Evolutionary conservation across 2,329 filamentous ascomycete genomes (phyloP).

Genomic region (Fragosphaeria purpurea): DNA sequence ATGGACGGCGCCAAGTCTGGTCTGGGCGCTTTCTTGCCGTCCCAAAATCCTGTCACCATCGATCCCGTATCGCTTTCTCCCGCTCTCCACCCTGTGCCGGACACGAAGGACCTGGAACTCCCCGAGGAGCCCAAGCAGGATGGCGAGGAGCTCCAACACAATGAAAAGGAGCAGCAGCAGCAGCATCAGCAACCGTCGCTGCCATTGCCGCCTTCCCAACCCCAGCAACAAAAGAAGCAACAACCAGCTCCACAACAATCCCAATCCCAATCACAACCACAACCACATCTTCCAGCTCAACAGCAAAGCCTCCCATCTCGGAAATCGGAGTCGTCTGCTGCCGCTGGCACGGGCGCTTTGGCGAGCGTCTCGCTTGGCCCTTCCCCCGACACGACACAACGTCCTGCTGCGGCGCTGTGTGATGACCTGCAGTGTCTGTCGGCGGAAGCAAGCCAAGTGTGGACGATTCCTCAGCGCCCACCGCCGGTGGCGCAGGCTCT

Average conservation of each 20-base stretch:
- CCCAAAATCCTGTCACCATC: constrained; percentile 36
- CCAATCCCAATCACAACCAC: not conserved
- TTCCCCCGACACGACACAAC: constrained; percentile 94
- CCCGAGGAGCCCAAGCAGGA: no score
- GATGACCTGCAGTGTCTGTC: constrained; percentile 98
- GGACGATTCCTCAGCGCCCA: constrained; percentile 33
- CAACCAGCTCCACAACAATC: not conserved
- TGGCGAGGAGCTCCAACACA: constrained; percentile 8
- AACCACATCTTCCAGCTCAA: not conserved
- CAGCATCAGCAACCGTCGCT: not conserved
- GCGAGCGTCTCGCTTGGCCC: constrained; percentile 21
- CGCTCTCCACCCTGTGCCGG: constrained; percentile 40
- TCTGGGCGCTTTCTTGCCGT: constrained; percentile 34
- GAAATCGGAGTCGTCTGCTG: not conserved
- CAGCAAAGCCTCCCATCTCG: not conserved
- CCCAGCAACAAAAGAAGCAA: not conserved
- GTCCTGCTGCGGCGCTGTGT: constrained; percentile 99
- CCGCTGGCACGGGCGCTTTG: constrained; percentile 15
- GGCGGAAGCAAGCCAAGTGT: constrained; percentile 48
- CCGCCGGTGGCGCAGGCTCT: constrained; percentile 31
- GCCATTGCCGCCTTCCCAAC: not conserved
- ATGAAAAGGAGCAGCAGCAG: constrained; percentile 15
- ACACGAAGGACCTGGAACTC: constrained; percentile 23
- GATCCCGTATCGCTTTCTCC: constrained; percentile 54
- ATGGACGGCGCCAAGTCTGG: constrained; percentile 21